These are phyloP conservation scores for Cnidoscolus chayamansa DNA, from an alignment of 441 rosid genomes.

Conservation along the genomic window DNA sequence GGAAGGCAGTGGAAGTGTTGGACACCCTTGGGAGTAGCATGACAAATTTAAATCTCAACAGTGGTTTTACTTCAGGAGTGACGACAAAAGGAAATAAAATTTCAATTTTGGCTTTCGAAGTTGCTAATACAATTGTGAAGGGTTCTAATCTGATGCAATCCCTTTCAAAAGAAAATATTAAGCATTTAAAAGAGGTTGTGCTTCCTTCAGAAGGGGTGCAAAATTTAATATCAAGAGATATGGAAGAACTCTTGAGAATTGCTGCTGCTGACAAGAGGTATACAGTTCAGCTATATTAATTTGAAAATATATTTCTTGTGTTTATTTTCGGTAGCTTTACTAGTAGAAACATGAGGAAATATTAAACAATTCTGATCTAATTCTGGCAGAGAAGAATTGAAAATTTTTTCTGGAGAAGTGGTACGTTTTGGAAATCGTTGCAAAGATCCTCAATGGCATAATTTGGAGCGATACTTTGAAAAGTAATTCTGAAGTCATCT, in stretches of 20 bases:
- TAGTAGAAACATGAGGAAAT: not conserved
- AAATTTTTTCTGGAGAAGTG: conserved; percentile 87
- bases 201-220: conserved; percentile 91
- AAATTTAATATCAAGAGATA: conserved; percentile 78
- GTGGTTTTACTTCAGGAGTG: conserved; percentile 81
- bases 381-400: conserved; percentile 80
- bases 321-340: conserved; percentile 10
- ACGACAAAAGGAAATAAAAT: conserved; percentile 82
- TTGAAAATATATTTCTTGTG: not conserved
- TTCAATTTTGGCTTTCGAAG: conserved; percentile 87
- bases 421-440: conserved; percentile 99
- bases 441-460: conserved; percentile 99
- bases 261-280: conserved; percentile 96
- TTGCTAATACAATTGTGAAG: conserved; percentile 92
- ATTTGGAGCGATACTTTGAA: conserved; percentile 89
- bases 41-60: conserved; percentile 63
- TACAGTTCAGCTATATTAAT: conserved; percentile 13
- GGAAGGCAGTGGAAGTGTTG: conserved; percentile 89
- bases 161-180: conserved; percentile 64
- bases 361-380: conserved; percentile 15
- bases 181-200: conserved; percentile 77
- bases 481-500: conserved; percentile 52
- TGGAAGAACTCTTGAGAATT: conserved; percentile 67
- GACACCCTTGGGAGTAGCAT: conserved; percentile 97
- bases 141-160: conserved; percentile 93